phyloP scores from a whole-genome alignment of 2,329 filamentous ascomycete genomes.

The Coniochaeta hoffmannii region DNA sequence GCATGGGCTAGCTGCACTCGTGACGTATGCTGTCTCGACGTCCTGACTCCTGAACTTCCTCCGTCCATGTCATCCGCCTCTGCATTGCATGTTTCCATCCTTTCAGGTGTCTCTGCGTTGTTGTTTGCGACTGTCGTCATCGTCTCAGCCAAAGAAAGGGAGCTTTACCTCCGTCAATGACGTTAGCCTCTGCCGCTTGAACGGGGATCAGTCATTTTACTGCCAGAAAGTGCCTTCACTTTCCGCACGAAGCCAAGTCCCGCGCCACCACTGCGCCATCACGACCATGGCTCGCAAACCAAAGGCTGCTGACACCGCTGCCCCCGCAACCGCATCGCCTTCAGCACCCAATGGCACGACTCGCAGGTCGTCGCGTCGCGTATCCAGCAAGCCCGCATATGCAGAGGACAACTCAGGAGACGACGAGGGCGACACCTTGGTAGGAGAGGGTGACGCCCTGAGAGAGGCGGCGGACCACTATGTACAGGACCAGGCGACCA shows the following conservation, averaged over 20 bases:
- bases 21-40: background rate
- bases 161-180: background rate
- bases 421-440: background rate
- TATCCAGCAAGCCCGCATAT: background rate
- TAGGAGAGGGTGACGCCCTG: background rate
- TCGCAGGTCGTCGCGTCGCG: background rate
- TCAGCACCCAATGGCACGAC: background rate
- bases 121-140: background rate
- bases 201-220: background rate
- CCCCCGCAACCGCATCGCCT: background rate
- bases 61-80: background rate
- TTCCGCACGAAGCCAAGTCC: background rate
- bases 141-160: background rate
- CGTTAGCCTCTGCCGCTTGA: background rate
- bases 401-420: background rate
- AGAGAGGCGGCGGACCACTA: background rate
- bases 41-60: background rate
- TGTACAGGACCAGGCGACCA: background rate
- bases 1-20: too few relatives aligned
- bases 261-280: background rate
- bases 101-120: background rate
- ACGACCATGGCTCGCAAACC: background rate
- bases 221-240: background rate
- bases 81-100: background rate
- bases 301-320: background rate